Evolutionary conservation across 768 basidiomycete genomes (phyloP).

Genomic region (Tricholoma saponaceum): DNA sequence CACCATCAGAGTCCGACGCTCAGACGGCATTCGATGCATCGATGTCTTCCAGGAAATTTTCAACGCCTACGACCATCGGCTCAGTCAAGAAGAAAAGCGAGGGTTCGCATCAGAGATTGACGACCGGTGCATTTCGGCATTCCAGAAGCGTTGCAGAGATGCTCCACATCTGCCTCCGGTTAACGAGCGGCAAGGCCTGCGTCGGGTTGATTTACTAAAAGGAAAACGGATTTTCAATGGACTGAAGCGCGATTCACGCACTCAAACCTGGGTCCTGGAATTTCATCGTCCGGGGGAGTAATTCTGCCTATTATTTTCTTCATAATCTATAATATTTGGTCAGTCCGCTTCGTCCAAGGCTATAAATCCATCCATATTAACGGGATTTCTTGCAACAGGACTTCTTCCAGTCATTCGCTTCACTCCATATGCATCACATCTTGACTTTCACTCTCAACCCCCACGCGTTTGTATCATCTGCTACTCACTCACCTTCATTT

Average conservation of each 20-base stretch:
- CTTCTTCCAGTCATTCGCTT: neutral
- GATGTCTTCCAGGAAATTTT: slow-evolving; percentile 61
- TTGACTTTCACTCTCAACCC: neutral
- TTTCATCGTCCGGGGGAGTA: slow-evolving; percentile 6
- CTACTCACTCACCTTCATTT: neutral
- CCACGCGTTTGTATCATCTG: neutral
- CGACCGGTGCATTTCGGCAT: slow-evolving; percentile 36
- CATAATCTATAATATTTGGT: slow-evolving; percentile 1
- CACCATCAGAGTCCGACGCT: slow-evolving; percentile 35
- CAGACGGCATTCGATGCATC: slow-evolving; percentile 43
- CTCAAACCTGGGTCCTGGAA: slow-evolving; percentile 29
- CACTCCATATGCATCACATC: slow-evolving; percentile 3
- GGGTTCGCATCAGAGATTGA: slow-evolving; percentile 24
- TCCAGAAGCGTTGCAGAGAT: slow-evolving; percentile 43
- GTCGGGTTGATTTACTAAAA: slow-evolving; percentile 51
- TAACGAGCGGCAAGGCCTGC: slow-evolving; percentile 44
- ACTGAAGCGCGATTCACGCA: slow-evolving; percentile 32
- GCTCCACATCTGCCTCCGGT: slow-evolving; percentile 35
- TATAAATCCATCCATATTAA: neutral
- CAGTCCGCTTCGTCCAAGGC: neutral
- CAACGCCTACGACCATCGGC: slow-evolving; percentile 38
- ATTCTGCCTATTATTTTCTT: neutral
- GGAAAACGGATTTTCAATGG: slow-evolving; percentile 53
- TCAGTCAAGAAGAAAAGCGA: slow-evolving; percentile 40
- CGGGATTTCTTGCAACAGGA: slow-evolving; percentile 1